Base-by-base conservation (phyloP, 805 yeast species). In the Metahyphopichia silvanorum region DNA sequence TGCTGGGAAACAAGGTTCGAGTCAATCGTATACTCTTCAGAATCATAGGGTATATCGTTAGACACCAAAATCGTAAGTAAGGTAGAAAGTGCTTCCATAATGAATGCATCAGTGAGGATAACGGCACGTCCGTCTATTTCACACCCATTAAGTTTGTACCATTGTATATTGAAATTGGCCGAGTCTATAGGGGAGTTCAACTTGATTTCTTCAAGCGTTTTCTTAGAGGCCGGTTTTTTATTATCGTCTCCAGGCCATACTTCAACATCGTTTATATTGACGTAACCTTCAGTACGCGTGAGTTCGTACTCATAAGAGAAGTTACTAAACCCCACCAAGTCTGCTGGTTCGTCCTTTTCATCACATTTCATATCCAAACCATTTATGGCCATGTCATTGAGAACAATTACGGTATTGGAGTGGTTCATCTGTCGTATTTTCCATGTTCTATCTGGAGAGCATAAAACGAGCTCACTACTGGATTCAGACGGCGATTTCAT, bases 371-470 rank as follows among this genome's bases (percentile, higher is more conserved):
- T 31, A 12, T 25, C 29, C 10, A 33, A 19, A 5, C 27, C 23
- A 16, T 35, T 30, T 5, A 37, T 31, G 16, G 36, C 40, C 48
- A 46, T 35, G 27, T 51, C 53, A 9, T 54, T 54, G 51, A 76
- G 51, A 15, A 88, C 39, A 43, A 87, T 53, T n/a, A 85, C 79
- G 4, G 91, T 74, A 54, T 91, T 88, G 6, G 96, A 84, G 55
- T 91, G 97, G 51, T 86, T 86, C 64, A 84, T 81, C 47, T 83
- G 89, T 32, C 86, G 69, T 12, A 88, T 46, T 27, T 67, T 64
- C 74, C 76, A 88, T 0, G 95, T 83, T 31, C 66, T 55, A 18
- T 58, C 42, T 3, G 58, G 44, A 1, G 91, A 74, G 37, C 89
- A 82, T 11, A 87, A 53, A 19, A 77, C 86, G 6, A 85, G 32